These are phyloP conservation scores for Neurospora sp. DNA, from an alignment of 495 filamentous ascomycete species.

Conservation along the genomic window DNA sequence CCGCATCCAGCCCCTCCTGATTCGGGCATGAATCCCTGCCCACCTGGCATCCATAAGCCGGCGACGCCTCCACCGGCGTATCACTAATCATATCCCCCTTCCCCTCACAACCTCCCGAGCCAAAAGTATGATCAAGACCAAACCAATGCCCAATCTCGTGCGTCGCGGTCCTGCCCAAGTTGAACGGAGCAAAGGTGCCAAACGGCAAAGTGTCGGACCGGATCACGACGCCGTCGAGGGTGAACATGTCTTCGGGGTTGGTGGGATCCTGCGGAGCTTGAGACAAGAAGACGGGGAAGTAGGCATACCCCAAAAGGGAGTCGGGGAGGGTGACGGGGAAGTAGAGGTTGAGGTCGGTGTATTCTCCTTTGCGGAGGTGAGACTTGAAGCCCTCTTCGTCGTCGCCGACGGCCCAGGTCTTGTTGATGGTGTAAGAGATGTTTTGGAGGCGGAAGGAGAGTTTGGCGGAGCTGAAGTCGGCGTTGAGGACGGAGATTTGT, in stretches of 20 bases:
- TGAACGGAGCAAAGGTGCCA: slow-evolving; percentile 15
- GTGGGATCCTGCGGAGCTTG: not conserved
- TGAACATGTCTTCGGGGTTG: not conserved
- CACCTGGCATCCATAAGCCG: not conserved
- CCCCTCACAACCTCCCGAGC: slow-evolving; percentile 16
- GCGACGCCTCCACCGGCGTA: not conserved
- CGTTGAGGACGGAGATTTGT: slow-evolving; percentile 4
- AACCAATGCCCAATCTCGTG: slow-evolving; percentile 49
- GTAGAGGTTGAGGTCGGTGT: slow-evolving; percentile 1
- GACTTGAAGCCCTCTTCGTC: not conserved
- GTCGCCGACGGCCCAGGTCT: not conserved
- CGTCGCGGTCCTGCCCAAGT: slow-evolving; percentile 38
- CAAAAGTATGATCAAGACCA: slow-evolving; percentile 43
- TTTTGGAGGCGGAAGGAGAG: slow-evolving; percentile 3
- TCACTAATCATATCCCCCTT: not conserved
- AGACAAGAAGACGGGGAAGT: not conserved
- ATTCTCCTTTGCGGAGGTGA: not conserved
- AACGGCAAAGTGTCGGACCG: not conserved
- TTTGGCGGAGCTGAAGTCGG: not conserved
- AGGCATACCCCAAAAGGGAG: slow-evolving; percentile 30
- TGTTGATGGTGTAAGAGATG: not conserved
- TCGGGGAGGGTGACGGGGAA: not conserved
- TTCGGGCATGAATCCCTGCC: not conserved
- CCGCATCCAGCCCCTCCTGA: not conserved
- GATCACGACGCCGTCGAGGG: not conserved